Evolutionary conservation across 1,139 yeast species (phyloP).

Genomic region (Candida neerlandica): DNA sequence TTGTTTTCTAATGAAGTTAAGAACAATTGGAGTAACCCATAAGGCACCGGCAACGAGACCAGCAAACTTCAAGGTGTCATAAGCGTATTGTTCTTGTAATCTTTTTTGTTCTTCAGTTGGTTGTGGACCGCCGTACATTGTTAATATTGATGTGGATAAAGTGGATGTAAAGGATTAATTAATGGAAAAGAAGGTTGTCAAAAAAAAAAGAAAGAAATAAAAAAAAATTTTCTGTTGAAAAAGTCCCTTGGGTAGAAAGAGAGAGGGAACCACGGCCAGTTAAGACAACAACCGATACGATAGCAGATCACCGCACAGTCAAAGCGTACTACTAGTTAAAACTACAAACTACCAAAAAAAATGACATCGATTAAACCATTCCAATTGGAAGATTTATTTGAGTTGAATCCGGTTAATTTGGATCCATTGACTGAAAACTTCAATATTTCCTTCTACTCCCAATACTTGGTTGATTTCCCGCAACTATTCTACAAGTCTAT

Average conservation of each 20-base stretch:
- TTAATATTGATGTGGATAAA: constrained; percentile 9
- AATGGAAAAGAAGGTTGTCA: constrained; percentile 4
- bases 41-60: constrained; percentile 73
- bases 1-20: constrained; percentile 63
- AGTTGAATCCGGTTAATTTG: constrained; percentile 71
- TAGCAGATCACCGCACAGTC: too few relatives aligned
- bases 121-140: constrained; percentile 80
- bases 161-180: neutral
- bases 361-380: constrained; percentile 88
- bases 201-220: constrained; percentile 3
- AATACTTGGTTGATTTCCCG: constrained; percentile 87
- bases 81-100: constrained; percentile 69
- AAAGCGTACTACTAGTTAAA: neutral
- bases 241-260: neutral
- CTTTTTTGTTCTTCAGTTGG: constrained; percentile 79
- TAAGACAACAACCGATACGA: neutral
- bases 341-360: neutral
- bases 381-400: constrained; percentile 79
- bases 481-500: constrained; percentile 78
- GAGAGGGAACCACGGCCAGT: neutral
- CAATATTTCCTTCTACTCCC: constrained; percentile 78
- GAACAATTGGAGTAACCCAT: constrained; percentile 72
- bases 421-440: constrained; percentile 93
- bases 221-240: constrained; percentile 1
- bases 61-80: constrained; percentile 66